Percentiles rank a stretch among this genome's conserved stretches.
These are phyloP conservation scores for Herpetomonas samuelpessoai DNA, from an alignment of 208 protist genomes.

Conservation along the genomic window DNA sequence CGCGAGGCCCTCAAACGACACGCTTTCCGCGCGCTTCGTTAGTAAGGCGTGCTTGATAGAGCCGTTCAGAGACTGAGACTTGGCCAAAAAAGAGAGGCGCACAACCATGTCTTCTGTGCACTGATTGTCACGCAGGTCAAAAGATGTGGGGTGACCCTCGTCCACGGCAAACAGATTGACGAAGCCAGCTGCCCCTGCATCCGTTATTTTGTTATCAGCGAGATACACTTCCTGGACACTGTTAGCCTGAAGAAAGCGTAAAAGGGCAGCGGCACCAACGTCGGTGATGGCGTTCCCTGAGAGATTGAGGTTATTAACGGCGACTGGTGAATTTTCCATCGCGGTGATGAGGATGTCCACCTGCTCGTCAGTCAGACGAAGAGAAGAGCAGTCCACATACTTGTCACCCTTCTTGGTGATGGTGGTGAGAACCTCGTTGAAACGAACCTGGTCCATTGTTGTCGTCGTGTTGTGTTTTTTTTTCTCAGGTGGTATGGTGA, in stretches of 20 bases:
- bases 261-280: constrained; percentile 29
- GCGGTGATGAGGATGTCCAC: constrained; percentile 57
- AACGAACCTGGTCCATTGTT: constrained; percentile 22
- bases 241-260: constrained; percentile 33
- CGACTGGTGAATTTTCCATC: constrained; percentile 48
- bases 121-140: constrained; percentile 46
- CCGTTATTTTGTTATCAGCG: constrained; percentile 60
- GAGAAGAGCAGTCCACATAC: constrained; percentile 38
- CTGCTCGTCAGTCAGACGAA: constrained; percentile 43
- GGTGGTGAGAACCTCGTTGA: constrained; percentile 34
- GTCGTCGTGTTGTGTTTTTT: constrained; percentile 1
- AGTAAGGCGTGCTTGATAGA: constrained; percentile 48
- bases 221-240: constrained; percentile 51
- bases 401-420: constrained; percentile 38
- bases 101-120: constrained; percentile 36
- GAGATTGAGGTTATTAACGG: constrained; percentile 39
- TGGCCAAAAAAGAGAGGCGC: constrained; percentile 53
- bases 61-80: constrained; percentile 21
- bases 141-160: constrained; percentile 25
- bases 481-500: neutral
- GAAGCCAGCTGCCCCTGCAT: constrained; percentile 52
- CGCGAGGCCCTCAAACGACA: constrained; percentile 43
- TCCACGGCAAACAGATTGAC: constrained; percentile 36
- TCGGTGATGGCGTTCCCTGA: constrained; percentile 65
- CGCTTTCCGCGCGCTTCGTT: constrained; percentile 22